Evolutionary conservation across 768 basidiomycete genomes (phyloP).

Genomic region (Tubosaeta sp.): DNA sequence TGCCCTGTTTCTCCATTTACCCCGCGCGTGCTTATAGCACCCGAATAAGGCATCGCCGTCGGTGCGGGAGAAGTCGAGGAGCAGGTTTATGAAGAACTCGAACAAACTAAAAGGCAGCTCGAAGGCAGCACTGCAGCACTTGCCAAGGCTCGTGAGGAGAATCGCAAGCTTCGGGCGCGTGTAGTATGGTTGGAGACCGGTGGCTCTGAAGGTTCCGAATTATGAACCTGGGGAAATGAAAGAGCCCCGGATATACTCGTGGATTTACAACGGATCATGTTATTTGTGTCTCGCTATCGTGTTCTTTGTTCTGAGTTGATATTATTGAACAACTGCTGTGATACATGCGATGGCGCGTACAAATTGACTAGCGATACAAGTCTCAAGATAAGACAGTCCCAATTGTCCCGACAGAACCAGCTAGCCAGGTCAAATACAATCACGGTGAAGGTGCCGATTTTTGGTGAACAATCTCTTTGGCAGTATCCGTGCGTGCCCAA

Average conservation of each 20-base stretch:
- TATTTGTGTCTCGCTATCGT: slow-evolving; percentile 10
- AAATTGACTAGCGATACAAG: background rate
- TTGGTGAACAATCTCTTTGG: slow-evolving; percentile 23
- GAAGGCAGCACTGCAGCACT: slow-evolving; percentile 42
- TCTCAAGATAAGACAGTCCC: background rate
- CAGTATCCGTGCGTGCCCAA: slow-evolving; percentile 48
- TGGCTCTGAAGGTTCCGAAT: slow-evolving; percentile 31
- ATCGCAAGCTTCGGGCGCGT: slow-evolving; percentile 44
- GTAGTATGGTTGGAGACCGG: slow-evolving; percentile 33
- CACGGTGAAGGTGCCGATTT: slow-evolving; percentile 14
- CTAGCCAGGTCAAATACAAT: slow-evolving; percentile 2
- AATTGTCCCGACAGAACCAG: background rate
- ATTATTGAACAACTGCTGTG: slow-evolving; percentile 7
- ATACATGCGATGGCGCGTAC: slow-evolving; percentile 8
- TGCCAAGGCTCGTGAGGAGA: slow-evolving; percentile 47
- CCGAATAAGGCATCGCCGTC: slow-evolving; percentile 60
- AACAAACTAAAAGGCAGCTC: slow-evolving; percentile 46
- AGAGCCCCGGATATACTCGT: slow-evolving; percentile 8
- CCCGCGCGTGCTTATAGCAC: background rate
- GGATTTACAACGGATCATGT: slow-evolving; percentile 5
- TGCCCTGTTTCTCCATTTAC: background rate
- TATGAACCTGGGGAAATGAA: slow-evolving; percentile 21
- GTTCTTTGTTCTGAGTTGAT: slow-evolving; percentile 10
- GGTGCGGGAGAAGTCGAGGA: slow-evolving; percentile 71
- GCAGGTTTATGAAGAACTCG: slow-evolving; percentile 45